phyloP scores from a whole-genome alignment of 805 yeast genomes.

The Pichia pseudocactophila region DNA sequence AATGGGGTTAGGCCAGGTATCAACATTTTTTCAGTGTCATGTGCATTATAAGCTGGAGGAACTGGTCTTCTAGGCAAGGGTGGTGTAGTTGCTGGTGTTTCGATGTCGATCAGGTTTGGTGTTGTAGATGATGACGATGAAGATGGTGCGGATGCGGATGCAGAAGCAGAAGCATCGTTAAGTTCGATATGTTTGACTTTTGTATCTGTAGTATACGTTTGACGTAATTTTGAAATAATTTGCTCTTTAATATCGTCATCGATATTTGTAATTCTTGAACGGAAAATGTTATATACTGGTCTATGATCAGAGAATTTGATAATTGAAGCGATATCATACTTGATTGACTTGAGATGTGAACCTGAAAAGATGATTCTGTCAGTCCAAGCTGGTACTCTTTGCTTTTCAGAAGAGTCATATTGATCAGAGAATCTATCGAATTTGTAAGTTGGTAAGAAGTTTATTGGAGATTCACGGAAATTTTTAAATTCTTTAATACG shows the following conservation, averaged over 20 bases:
- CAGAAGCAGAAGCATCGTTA: constrained; percentile 20
- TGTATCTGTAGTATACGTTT: constrained; percentile 36
- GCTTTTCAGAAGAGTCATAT: constrained; percentile 88
- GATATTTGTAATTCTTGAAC: constrained; percentile 55
- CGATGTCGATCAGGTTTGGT: constrained; percentile 18
- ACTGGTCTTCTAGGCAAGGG: constrained; percentile 15
- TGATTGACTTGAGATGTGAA: constrained; percentile 45
- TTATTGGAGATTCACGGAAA: constrained; percentile 67
- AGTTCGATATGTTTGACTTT: constrained; percentile 20
- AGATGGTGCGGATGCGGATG: constrained; percentile 14
- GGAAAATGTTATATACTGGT: constrained; percentile 81
- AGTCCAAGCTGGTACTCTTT: constrained; percentile 93
- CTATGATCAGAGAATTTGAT: constrained; percentile 77
- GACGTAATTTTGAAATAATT: constrained; percentile 51
- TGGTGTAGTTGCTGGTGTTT: constrained; percentile 13
- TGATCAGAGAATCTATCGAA: constrained; percentile 73
- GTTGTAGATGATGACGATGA: constrained; percentile 7
- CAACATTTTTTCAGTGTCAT: constrained; percentile 15
- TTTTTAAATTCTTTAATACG: constrained; percentile 64
- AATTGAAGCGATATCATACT: constrained; percentile 56
- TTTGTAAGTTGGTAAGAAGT: constrained; percentile 85
- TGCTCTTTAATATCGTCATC: constrained; percentile 52
- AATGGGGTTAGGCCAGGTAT: constrained; percentile 19
- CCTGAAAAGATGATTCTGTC: constrained; percentile 76
- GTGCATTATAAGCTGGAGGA: constrained; percentile 19